Base-by-base conservation (phyloP, 768 basidiomycete species). In the Porpolomopsis calyptriformis region DNA sequence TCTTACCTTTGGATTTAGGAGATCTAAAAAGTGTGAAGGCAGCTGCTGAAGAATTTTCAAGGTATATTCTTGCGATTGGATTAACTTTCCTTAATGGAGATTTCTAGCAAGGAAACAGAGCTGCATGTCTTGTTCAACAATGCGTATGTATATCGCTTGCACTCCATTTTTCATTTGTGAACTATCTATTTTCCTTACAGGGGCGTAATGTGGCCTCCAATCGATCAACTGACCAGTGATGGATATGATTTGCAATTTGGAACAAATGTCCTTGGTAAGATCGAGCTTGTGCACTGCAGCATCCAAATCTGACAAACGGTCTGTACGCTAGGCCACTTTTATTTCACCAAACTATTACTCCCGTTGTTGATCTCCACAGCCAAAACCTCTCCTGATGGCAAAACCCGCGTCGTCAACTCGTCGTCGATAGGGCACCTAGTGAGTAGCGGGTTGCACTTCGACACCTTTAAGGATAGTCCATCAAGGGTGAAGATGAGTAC, bases 241-340 rank as follows among this genome's bases (percentile, higher is more conserved):
- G 74, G 74, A 4, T 77, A 72, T 46, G 78, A 78, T 52, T 54
- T 74, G n/a, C 70, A 73, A 45, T 80, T 77, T 45, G 77, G 73
- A 10, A 73, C 71, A 2, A 79, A 79, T 50, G 72, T 74, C 23
- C 50, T 78, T 6, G 76, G 75, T 70, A 47, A 19, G n/a, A n/a
- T n/a, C n/a, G n/a, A n/a, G n/a, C n/a, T n/a, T n/a, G 22, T 4
- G 14, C 9, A 11, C 18, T 31, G 23, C 19, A 34, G 19, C 14
- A 31, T 4, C 20, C 2, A 22, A 14, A 14, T 20, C 16, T 33
- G 14, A n/a, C 19, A 14, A 6, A 16, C 25, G 22, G 14, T 27
- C 18, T 19, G 11, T n/a, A 11, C 23, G 18, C 4, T 43, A 74
- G 74, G 74, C 6, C 75, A 70, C 56, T 69, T 62, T 50, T 65